Evolutionary conservation across 352 stramenopile genomes (phyloP).

Genomic region (Globisporangium mamillatum): DNA sequence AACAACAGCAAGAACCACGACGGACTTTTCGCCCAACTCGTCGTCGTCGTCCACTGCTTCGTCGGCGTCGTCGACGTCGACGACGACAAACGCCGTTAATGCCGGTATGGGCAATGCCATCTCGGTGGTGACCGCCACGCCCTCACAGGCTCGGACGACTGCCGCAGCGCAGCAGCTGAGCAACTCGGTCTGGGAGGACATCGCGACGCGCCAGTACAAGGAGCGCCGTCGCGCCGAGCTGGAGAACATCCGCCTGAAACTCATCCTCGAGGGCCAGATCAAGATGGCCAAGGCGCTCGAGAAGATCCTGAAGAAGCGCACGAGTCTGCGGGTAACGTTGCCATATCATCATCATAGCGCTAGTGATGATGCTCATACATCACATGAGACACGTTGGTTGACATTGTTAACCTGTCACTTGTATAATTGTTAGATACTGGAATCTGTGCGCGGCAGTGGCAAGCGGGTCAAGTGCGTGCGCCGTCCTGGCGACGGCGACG

Average conservation of each 20-base stretch:
- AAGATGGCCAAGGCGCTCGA: slow-evolving; percentile 52
- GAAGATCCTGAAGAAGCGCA: slow-evolving; percentile 54
- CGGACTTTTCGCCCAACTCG: slow-evolving; percentile 9
- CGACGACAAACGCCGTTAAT: neutral
- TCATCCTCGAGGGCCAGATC: slow-evolving; percentile 48
- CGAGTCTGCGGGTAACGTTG: slow-evolving; percentile 32
- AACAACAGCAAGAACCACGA: neutral
- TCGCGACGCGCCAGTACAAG: slow-evolving; percentile 48
- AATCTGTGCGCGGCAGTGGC: slow-evolving; percentile 42
- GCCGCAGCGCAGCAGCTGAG: slow-evolving; percentile 27
- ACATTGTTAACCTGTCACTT: slow-evolving; percentile 1
- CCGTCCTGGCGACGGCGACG: slow-evolving; percentile 33
- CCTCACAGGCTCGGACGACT: slow-evolving; percentile 22
- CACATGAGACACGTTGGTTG: neutral
- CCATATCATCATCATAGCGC: neutral
- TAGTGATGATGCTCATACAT: neutral
- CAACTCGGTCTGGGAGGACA: slow-evolving; percentile 44
- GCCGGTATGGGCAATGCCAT: no score
- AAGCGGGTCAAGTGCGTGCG: slow-evolving; percentile 20
- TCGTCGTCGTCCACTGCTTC: slow-evolving; percentile 1
- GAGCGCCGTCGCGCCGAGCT: slow-evolving; percentile 45
- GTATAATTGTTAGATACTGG: slow-evolving; percentile 30
- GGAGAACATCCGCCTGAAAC: slow-evolving; percentile 57
- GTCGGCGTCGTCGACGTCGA: neutral
- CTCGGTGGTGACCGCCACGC: neutral